Base-by-base conservation (phyloP, 1,284 basidiomycete species). In the Somion occarium region DNA sequence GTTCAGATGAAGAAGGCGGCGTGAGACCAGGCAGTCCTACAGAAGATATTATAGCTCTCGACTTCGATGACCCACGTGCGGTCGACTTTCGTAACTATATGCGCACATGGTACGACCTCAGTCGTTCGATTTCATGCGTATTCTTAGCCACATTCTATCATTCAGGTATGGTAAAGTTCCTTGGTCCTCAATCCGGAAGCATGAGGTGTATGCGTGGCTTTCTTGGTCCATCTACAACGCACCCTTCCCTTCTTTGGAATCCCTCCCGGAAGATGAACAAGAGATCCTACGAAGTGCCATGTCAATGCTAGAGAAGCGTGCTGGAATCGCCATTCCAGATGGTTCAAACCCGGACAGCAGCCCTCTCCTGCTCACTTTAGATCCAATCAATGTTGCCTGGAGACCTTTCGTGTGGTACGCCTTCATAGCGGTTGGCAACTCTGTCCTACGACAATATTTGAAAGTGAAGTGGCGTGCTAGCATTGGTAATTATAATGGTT, bases 171-270 rank as follows among this genome's bases (percentile, higher is more conserved):
- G 79, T 57, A 82, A 83, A 59, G 79, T 74, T 9, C 79, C 83
- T 1, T 93, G 89, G 88, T 85, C 86, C 0, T 73, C 77, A 9
- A 79, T 96, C 50, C 79, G 73, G 43, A 73, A 72, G 18, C 73
- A 81, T 38, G 82, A 93, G 62, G 73, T 93, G 51, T 75, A 76
- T 41, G 73, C 80, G 51, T 96, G 92, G 90, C 70, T 96, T 23
- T 85, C 91, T 52, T 96, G 93, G 93, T 78, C 82, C 12, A 83
- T 89, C 58, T 94, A 85, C 68, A 86, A 85, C 57, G 70, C 78
- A 2, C 72, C 79, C 20, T 73, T 89, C 41, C 79, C 82, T 18
- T 63, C 75, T 9, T 59, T 69, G 9, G 73, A 80, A n/a, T 53
- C 68, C 19, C 61, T 84, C 9, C 67, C 82, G 2, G 61, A 71